Evolutionary conservation across 2,329 filamentous ascomycete species (phyloP).

Genomic region (Penicillium freii): DNA sequence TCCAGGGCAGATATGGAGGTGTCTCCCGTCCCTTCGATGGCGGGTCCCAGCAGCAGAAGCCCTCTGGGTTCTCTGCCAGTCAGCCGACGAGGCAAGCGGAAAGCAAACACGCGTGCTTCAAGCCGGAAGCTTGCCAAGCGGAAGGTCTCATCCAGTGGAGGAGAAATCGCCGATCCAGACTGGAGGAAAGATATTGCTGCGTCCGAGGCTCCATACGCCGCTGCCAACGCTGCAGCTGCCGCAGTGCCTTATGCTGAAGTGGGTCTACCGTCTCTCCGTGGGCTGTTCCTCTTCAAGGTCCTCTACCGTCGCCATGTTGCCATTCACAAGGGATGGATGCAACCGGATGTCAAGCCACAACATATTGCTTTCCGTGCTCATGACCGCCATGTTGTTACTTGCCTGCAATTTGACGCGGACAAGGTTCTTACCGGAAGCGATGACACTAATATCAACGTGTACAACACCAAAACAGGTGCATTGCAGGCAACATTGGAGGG

Average conservation of each 20-base stretch:
- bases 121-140: slow-evolving; percentile 57
- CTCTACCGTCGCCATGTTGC: slow-evolving; percentile 90
- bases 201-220: slow-evolving; percentile 80
- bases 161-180: slow-evolving; percentile 41
- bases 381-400: slow-evolving; percentile 93
- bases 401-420: slow-evolving; percentile 94
- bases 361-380: slow-evolving; percentile 97
- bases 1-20: slow-evolving; percentile 43
- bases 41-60: slow-evolving; percentile 27
- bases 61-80: slow-evolving; percentile 21
- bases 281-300: slow-evolving; percentile 92
- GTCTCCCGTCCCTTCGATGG: slow-evolving; percentile 23
- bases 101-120: slow-evolving; percentile 46
- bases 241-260: slow-evolving; percentile 80
- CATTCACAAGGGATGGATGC: slow-evolving; percentile 91
- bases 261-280: slow-evolving; percentile 73
- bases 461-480: slow-evolving; percentile 92
- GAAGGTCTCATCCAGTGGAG: slow-evolving; percentile 50
- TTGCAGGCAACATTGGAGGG: slow-evolving; percentile 80
- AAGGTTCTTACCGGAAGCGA: slow-evolving; percentile 98
- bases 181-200: slow-evolving; percentile 50
- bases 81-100: slow-evolving; percentile 46
- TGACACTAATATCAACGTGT: slow-evolving; percentile 96
- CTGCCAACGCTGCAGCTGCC: slow-evolving; percentile 74
- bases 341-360: slow-evolving; percentile 72